A percentile compares a stretch with the other conserved stretches of the same genome.
Conservation (phyloP, 345 rosid genomes). For the Brassica carinata region DNA sequence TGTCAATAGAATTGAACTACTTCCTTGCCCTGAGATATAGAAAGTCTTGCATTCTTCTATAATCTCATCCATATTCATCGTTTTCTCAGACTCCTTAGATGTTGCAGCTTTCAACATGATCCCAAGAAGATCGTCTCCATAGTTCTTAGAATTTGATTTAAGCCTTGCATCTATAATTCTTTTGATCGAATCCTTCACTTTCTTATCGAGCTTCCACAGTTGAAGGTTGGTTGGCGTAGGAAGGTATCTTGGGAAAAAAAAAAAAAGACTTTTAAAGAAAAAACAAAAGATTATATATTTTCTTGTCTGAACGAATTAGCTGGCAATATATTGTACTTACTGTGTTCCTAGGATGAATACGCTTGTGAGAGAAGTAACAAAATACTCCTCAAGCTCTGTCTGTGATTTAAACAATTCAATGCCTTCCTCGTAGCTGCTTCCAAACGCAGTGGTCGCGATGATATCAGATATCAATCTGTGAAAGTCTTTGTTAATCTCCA, state of each 20-base stretch:
- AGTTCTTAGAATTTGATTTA: neutral
- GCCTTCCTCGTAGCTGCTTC: conserved; percentile 7
- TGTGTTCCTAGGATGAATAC: neutral
- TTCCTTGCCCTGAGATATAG: conserved; percentile 11
- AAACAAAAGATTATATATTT: neutral
- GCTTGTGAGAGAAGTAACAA: neutral
- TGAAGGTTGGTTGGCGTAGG: conserved; percentile 7
- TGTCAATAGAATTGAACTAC: neutral
- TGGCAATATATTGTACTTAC: neutral
- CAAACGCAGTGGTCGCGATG: neutral
- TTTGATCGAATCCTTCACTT: conserved; percentile 3
- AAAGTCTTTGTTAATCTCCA: neutral
- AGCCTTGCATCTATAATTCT: conserved; percentile 13
- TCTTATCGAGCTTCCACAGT: conserved; percentile 10
- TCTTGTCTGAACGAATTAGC: neutral
- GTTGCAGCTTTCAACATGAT: conserved; percentile 4
- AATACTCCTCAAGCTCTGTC: neutral
- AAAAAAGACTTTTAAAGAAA: neutral
- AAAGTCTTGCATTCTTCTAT: conserved; percentile 6
- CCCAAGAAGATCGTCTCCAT: conserved; percentile 15
- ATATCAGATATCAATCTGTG: neutral
- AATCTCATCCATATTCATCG: neutral
- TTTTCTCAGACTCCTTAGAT: neutral
- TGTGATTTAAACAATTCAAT: conserved; percentile 4
- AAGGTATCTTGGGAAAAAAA: neutral